Evolutionary conservation across 2,329 filamentous ascomycete species (phyloP).

Genomic region (Cladobotryum mycophilum): DNA sequence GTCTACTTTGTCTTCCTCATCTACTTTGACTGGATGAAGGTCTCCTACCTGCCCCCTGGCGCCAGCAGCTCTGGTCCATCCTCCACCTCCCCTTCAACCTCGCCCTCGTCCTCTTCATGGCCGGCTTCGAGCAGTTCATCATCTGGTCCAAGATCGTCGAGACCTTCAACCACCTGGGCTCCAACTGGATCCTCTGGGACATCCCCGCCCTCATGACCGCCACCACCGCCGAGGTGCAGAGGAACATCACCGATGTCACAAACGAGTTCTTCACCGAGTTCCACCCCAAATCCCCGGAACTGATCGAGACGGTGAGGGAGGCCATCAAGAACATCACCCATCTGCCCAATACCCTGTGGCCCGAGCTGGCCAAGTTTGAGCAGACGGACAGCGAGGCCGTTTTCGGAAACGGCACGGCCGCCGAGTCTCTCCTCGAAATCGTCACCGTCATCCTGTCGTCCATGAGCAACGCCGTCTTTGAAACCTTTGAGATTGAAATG

Average conservation of each 20-base stretch:
- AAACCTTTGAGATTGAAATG: slow-evolving; percentile 26
- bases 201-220: slow-evolving; percentile 10
- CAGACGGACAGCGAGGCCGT: slow-evolving; percentile 8
- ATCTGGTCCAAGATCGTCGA: slow-evolving; percentile 37
- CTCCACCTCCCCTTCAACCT: slow-evolving; percentile 60
- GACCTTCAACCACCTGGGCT: slow-evolving; percentile 17
- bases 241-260: slow-evolving; percentile 14
- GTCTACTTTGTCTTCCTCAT: slow-evolving; percentile 41
- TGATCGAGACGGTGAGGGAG: slow-evolving; percentile 14
- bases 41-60: slow-evolving; percentile 50
- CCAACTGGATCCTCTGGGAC: slow-evolving; percentile 12
- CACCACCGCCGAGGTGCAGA: slow-evolving; percentile 16
- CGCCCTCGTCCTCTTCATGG: slow-evolving; percentile 56
- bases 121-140: slow-evolving; percentile 54
- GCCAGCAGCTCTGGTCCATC: slow-evolving; percentile 53
- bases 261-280: slow-evolving; percentile 22
- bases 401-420: slow-evolving; percentile 1
- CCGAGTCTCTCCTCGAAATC: slow-evolving; percentile 7
- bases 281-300: slow-evolving; percentile 20
- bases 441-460: slow-evolving; percentile 13
- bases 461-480: slow-evolving; percentile 25
- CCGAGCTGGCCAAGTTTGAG: slow-evolving; percentile 9
- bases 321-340: slow-evolving; percentile 23
- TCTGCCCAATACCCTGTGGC: slow-evolving; percentile 24
- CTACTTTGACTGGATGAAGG: slow-evolving; percentile 59